Evolutionary conservation across 306 rosid species (phyloP).

Genomic region (Pterocarpus macrocarpus): DNA sequence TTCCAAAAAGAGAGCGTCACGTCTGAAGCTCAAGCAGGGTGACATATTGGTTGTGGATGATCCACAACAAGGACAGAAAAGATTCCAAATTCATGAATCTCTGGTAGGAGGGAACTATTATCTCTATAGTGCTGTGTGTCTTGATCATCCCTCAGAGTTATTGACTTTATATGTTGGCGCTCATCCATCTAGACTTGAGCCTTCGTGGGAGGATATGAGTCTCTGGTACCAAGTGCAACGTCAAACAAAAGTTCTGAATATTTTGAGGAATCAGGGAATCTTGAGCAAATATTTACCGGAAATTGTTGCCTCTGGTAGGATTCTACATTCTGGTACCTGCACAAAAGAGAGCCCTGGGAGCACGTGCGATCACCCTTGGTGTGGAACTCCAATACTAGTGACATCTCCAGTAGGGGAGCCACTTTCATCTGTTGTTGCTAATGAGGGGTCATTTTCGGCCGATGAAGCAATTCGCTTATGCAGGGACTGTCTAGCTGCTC

Average conservation of each 20-base stretch:
- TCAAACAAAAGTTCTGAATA: conserved; percentile 88
- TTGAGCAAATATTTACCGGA: conserved; percentile 78
- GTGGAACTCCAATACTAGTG: conserved; percentile 90
- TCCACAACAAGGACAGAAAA: conserved; percentile 78
- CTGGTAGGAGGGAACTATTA: conserved; percentile 69
- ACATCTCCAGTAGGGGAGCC: conserved; percentile 90
- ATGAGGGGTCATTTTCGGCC: conserved; percentile 69
- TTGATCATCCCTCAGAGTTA: conserved; percentile 67
- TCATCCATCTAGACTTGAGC: conserved; percentile 89
- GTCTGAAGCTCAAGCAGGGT: conserved; percentile 67
- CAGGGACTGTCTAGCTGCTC: conserved; percentile 80
- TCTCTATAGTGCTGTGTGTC: conserved; percentile 73
- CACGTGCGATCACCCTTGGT: conserved; percentile 86
- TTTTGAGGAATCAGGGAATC: conserved; percentile 76
- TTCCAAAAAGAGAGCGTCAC: conserved; percentile 57
- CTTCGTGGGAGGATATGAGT: conserved; percentile 98
- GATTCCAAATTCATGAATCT: conserved; percentile 82
- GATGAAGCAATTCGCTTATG: conserved; percentile 84
- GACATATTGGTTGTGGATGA: conserved; percentile 79
- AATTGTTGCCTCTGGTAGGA: conserved; percentile 82
- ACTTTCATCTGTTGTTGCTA: conserved; percentile 63
- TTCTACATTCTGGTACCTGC: conserved; percentile 84
- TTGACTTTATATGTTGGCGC: conserved; percentile 81
- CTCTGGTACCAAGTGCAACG: conserved; percentile 98
- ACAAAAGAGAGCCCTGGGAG: conserved; percentile 81